phyloP scores from a whole-genome alignment of 1,284 basidiomycete genomes.

The Rhodotorula sp. region DNA sequence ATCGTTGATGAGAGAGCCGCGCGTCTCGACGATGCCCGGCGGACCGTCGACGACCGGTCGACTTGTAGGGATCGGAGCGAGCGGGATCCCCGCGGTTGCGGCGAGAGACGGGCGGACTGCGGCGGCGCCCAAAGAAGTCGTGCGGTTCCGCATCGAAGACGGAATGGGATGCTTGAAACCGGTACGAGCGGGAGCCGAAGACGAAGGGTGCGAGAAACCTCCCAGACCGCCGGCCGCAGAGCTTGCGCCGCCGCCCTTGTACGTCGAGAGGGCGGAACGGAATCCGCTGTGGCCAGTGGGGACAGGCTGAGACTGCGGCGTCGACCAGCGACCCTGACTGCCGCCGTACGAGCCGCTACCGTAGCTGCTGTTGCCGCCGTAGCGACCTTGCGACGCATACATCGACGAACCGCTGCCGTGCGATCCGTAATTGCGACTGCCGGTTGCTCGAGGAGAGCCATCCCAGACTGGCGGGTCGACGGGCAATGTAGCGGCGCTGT shows the following conservation, averaged over 20 bases:
- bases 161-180: not conserved
- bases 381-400: conserved; percentile 10
- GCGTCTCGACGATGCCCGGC: conserved; percentile 24
- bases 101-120: not conserved
- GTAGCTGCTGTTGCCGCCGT: conserved; percentile 7
- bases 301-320: conserved; percentile 13
- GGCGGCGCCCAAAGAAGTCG: not conserved
- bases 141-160: not conserved
- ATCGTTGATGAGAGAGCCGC: conserved; percentile 21
- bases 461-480: conserved; percentile 22
- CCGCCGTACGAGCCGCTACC: not conserved
- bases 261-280: conserved; percentile 26
- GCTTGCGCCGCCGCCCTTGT: not conserved
- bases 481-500: conserved; percentile 18
- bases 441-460: not conserved
- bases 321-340: not conserved
- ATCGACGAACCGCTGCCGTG: not conserved
- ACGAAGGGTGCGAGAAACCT: not conserved
- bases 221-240: not conserved
- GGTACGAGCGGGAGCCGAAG: not conserved
- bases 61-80: not conserved
- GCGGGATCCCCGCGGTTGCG: not conserved
- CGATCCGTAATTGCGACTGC: conserved; percentile 13
- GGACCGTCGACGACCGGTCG: conserved; percentile 2
- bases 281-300: conserved; percentile 26